Base-by-base conservation (phyloP, 177 flowering plant species). In the Telopea speciosissima region DNA sequence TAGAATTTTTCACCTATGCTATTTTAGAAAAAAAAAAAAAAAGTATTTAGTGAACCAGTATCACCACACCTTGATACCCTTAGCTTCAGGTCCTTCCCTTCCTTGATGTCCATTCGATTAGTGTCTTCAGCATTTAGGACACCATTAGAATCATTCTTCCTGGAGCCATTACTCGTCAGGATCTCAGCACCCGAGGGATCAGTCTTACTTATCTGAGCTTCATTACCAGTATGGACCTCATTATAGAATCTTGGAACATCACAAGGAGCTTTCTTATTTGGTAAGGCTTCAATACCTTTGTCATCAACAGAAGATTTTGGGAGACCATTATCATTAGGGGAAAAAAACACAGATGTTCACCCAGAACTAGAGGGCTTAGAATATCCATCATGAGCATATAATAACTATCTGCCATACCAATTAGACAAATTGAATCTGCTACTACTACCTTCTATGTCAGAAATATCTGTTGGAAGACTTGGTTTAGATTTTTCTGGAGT, bases 41-140 rank as follows among this genome's bases (percentile, higher is more conserved):
- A 65, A 58, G 62, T 61, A 56, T 40, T 36, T 56, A 65, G 25
- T 60, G 58, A 76, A 69, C 44, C 31, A 74, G 44, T 56, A 75
- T 61, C 68, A 74, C 66, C 84, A 62, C 68, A 89, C 93, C 93
- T 87, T 71, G 83, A 70, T 73, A 70, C 67, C 68, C 70, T 73
- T 60, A 54, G 73, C 24, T 77, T 75, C 24, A 65, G 54, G 40
- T 75, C 75, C 70, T 76, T 72, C 45, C 25, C 74, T 42, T 78
- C 28, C 24, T 62, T 71, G 63, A 65, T 23, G 28, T 71, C 80
- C 25, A 40, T 67, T 70, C 72, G 76, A 73, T 65, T 70, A 23
- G 28, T 52, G 58, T 77, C 76, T 58, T 63, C 66, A 42, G 71
- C 71, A 69, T 64, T n/a, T 21, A 66, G 62, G 70, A 9, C 64